phyloP scores from a whole-genome alignment of 163 green algal species.

The Chloromonas sp. region DNA sequence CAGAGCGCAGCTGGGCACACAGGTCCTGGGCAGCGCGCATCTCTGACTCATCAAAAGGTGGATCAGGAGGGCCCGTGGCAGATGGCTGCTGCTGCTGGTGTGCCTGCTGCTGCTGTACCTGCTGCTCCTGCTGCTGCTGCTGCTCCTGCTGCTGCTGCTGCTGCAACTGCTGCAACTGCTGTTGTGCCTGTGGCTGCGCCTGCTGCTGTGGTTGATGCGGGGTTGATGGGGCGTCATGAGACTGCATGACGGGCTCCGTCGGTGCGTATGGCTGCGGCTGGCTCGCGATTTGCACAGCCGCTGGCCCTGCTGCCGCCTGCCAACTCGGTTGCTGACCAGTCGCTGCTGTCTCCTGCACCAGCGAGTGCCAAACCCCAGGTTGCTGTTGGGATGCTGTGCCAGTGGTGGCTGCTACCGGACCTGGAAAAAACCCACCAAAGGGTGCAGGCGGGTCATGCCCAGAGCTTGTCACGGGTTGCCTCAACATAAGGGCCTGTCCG shows the following conservation, averaged over 20 bases:
- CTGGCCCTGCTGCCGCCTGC: background rate
- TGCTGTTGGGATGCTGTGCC: too few relatives aligned
- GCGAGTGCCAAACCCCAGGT: too few relatives aligned
- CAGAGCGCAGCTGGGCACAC: constrained; percentile 56
- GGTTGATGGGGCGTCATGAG: too few relatives aligned
- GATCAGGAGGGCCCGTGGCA: constrained; percentile 16
- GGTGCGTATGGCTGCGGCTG: background rate
- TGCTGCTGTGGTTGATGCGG: background rate
- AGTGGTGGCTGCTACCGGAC: too few relatives aligned
- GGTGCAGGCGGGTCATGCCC: too few relatives aligned
- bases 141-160: constrained; percentile 1
- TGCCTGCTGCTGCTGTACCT: constrained; percentile 14
- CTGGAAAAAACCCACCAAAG: too few relatives aligned
- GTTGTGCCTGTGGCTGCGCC: background rate
- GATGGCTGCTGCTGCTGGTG: constrained; percentile 7
- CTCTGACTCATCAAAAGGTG: background rate
- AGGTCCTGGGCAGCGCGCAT: constrained; percentile 42
- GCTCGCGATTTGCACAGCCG: too few relatives aligned
- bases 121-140: constrained; percentile 13
- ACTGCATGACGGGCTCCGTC: background rate
- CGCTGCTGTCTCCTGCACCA: background rate
- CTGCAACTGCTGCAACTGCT: background rate
- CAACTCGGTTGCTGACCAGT: background rate
- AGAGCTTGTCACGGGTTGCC: too few relatives aligned
- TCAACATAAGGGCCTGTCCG: too few relatives aligned